Base-by-base conservation (phyloP, 228 moss, liverwort and hornwort genomes). In the Sphagnum magellanicum region DNA sequence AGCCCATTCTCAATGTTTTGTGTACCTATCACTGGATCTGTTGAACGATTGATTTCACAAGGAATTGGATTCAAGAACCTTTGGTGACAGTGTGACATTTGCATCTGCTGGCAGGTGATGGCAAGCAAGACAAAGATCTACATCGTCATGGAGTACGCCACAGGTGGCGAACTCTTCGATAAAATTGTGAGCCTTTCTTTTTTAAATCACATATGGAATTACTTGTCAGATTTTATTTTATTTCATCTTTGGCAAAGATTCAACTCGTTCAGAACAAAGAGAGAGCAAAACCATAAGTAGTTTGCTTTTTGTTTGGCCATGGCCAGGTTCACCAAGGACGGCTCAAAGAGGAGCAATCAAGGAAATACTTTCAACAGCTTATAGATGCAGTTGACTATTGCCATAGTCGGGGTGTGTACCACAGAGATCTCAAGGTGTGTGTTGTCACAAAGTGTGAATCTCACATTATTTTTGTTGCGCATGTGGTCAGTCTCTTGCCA, bases 381-480 rank as follows among this genome's bases (percentile, higher is more conserved):
- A 79, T 85, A 71, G 81, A 85, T 79, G 85, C 85, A 67, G 85
- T 85, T 64, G 85, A 85, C 63, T 85, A 66, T 32, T 85, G 85
- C 50, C 85, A 85, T 67, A 85, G 85, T 66, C 81, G 85, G 73
- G 85, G 81, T 64, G 85, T 85, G 49, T 85, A 76, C 68, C 85
- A 85, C 63, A 85, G 85, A 72, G 85, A 85, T 68, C 76, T 85
- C 16, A 85, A 85, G 81, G 81, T 84, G 68, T 52, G 67, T 67
- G 6, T 32, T 32, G 32, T 32, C 32, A 32, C 32, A 32, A 32
- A 32, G 32, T 32, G 32, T 32, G 32, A 32, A 32, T 32, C 32
- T 32, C 32, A 32, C 32, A 32, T 32, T 32, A 32, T 32, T 32
- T 32, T 3, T 32, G 32, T 32, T 32, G 32, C 3, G 32, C 32